Percentiles rank a stretch among this genome's conserved stretches.
These are phyloP conservation scores for Cyamopsis tetragonoloba DNA, from an alignment of 306 rosid genomes.

Conservation along the genomic window DNA sequence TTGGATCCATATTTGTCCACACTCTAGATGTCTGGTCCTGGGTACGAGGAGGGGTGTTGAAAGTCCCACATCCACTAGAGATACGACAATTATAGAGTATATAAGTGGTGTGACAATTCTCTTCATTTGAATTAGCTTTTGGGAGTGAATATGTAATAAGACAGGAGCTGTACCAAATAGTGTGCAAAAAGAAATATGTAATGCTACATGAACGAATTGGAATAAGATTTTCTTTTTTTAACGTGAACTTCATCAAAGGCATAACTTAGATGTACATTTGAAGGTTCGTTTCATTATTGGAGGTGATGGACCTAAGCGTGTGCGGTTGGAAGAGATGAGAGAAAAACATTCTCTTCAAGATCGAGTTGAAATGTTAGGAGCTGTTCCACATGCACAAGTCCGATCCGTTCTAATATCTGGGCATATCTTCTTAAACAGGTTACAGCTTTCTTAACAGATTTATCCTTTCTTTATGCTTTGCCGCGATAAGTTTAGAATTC, in stretches of 20 bases:
- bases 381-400: constrained; percentile 79
- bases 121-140: too few species aligned
- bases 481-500: background rate
- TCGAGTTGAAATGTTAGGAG: constrained; percentile 93
- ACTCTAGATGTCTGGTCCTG: too few species aligned
- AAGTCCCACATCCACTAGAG: too few species aligned
- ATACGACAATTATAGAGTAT: too few species aligned
- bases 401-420: constrained; percentile 73
- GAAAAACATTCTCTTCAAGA: constrained; percentile 93
- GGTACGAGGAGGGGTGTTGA: too few species aligned
- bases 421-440: constrained; percentile 94
- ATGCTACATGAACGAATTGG: background rate
- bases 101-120: too few species aligned
- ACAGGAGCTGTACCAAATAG: background rate
- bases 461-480: background rate
- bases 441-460: background rate
- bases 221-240: background rate
- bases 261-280: constrained; percentile 27
- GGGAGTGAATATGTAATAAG: too few species aligned
- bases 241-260: constrained; percentile 16
- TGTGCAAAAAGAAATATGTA: background rate
- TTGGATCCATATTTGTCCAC: too few species aligned
- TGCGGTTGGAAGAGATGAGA: constrained; percentile 94
- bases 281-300: constrained; percentile 89
- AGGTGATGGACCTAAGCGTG: constrained; percentile 94